Conservation (phyloP, 2,329 filamentous ascomycete species). For the Hypoxylon sp. region DNA sequence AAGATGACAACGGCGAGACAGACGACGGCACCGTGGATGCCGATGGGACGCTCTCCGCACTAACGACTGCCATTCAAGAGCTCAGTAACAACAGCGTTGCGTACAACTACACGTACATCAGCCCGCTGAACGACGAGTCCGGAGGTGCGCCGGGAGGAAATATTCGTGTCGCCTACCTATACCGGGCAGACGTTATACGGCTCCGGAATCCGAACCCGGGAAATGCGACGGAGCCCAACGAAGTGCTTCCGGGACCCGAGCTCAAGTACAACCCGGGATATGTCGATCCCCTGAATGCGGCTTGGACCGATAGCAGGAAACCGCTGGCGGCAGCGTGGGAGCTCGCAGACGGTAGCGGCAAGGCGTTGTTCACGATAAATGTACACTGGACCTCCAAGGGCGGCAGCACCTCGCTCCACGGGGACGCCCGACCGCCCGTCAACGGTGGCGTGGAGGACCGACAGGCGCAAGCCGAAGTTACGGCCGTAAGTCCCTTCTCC, state of each 20-base stretch:
- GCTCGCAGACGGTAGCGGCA: constrained; percentile 66
- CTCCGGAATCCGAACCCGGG: constrained; percentile 74
- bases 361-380: constrained; percentile 78
- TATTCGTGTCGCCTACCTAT: constrained; percentile 79
- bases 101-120: constrained; percentile 74
- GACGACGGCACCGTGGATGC: constrained; percentile 71
- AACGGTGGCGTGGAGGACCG: constrained; percentile 74
- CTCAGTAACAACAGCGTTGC: constrained; percentile 60
- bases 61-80: constrained; percentile 66
- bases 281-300: constrained; percentile 73
- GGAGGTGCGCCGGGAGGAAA: constrained; percentile 79
- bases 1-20: constrained; percentile 74
- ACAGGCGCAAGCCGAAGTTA: constrained; percentile 69
- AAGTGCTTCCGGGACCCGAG: constrained; percentile 69
- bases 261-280: constrained; percentile 78
- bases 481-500: constrained; percentile 62
- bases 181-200: constrained; percentile 71
- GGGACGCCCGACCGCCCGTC: constrained; percentile 75
- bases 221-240: constrained; percentile 66
- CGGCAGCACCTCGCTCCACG: constrained; percentile 74
- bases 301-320: constrained; percentile 75
- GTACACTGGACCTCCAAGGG: constrained; percentile 78
- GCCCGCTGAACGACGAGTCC: constrained; percentile 71
- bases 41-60: constrained; percentile 71
- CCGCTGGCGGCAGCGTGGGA: constrained; percentile 77